Conservation (phyloP, 805 yeast genomes). For the Candida saitoana region DNA sequence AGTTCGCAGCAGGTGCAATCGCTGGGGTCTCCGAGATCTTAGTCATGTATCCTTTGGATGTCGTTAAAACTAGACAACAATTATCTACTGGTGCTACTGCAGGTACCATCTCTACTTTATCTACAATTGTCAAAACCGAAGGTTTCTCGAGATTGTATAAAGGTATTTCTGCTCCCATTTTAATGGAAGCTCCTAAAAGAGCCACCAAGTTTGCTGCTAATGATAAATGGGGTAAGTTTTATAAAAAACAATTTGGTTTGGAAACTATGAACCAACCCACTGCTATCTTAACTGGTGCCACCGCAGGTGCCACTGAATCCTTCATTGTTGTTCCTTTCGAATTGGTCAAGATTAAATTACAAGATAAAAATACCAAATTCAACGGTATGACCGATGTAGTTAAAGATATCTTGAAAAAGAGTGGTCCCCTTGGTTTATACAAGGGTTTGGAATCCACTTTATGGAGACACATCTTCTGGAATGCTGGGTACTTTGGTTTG, state of each 20-base stretch:
- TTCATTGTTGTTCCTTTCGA: conserved; percentile 98
- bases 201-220: conserved; percentile 98
- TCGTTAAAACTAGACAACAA: conserved; percentile 95
- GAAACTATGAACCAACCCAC: conserved; percentile 70
- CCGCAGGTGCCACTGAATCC: conserved; percentile 96
- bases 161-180: conserved; percentile 93
- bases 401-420: conserved; percentile 60
- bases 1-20: conserved; percentile 86
- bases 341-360: conserved; percentile 89
- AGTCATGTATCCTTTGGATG: conserved; percentile 95
- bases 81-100: conserved; percentile 63
- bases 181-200: conserved; percentile 99
- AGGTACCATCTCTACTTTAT: conserved; percentile 81
- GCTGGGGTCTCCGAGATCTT: conserved; percentile 97
- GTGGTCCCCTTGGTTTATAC: conserved; percentile 82
- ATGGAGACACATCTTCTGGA: conserved; percentile 97
- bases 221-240: conserved; percentile 91
- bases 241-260: conserved; percentile 67
- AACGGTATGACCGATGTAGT: conserved; percentile 83
- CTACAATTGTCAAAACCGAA: conserved; percentile 79
- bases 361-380: conserved; percentile 79
- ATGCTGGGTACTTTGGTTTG: conserved; percentile 95
- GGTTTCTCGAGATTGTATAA: conserved; percentile 82
- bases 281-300: conserved; percentile 91
- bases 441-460: conserved; percentile 95